Conservation (phyloP, 176 grass and related monocot species). For the Saccharum spontaneum region DNA sequence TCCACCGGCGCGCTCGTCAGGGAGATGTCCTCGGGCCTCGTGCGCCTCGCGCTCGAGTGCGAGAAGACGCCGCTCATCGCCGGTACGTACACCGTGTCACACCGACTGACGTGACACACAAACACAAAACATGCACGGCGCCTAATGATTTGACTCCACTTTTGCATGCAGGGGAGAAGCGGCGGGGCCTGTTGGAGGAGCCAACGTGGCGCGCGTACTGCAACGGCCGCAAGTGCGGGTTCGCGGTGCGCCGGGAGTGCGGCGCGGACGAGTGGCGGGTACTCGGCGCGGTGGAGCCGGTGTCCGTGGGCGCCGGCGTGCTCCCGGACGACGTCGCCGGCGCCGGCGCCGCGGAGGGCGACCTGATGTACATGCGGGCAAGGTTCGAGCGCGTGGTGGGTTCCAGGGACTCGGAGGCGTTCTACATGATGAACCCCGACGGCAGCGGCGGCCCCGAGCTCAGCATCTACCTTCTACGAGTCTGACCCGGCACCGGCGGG, state of each 20-base stretch:
- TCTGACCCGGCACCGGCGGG: slow-evolving; percentile 27
- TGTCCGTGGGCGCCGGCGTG: slow-evolving; percentile 81
- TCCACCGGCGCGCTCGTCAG: slow-evolving; percentile 75
- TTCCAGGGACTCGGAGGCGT: slow-evolving; percentile 78
- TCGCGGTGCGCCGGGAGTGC: slow-evolving; percentile 70
- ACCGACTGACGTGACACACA: background rate
- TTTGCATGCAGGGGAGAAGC: slow-evolving; percentile 42
- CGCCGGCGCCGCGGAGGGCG: slow-evolving; percentile 43
- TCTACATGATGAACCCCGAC: slow-evolving; percentile 96
- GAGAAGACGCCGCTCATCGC: slow-evolving; percentile 37
- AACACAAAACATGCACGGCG: background rate
- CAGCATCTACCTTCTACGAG: slow-evolving; percentile 88
- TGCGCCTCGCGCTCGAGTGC: slow-evolving; percentile 91
- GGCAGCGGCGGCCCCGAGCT: slow-evolving; percentile 72
- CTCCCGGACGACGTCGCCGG: slow-evolving; percentile 50
- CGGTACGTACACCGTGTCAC: slow-evolving; percentile 16
- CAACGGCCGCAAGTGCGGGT: slow-evolving; percentile 90
- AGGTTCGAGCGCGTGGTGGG: slow-evolving; percentile 89
- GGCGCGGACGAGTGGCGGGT: slow-evolving; percentile 75
- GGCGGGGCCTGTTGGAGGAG: slow-evolving; percentile 57
- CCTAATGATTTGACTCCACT: background rate
- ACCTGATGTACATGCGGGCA: slow-evolving; percentile 92
- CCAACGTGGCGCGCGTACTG: slow-evolving; percentile 87
- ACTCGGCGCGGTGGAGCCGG: slow-evolving; percentile 63
- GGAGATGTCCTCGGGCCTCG: slow-evolving; percentile 97